Conservation (phyloP, 78 protist species). For the Planoprotostelium fungivorum region DNA sequence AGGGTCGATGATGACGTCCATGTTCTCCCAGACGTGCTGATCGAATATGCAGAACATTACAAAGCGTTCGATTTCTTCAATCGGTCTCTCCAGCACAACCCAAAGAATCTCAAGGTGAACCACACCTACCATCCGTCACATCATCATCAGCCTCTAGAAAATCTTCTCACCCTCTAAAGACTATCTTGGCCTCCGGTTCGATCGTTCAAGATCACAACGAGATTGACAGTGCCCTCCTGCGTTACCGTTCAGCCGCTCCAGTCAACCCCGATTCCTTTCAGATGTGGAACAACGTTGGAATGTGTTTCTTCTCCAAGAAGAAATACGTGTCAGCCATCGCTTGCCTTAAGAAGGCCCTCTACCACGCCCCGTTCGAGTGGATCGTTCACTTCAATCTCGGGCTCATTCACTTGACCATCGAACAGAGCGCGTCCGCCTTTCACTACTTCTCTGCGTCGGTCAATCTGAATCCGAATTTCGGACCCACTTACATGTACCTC, state of each 20-base stretch:
- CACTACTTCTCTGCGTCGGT: constrained; percentile 65
- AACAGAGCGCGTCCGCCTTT: constrained; percentile 80
- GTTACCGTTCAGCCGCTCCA: constrained; percentile 71
- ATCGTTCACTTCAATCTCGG: constrained; percentile 78
- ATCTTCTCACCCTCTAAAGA: not conserved
- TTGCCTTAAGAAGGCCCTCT: constrained; percentile 81
- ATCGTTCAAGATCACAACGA: constrained; percentile 72
- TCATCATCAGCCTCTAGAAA: not conserved
- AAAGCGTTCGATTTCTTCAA: constrained; percentile 77
- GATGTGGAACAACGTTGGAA: constrained; percentile 92
- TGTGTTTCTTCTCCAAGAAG: constrained; percentile 78
- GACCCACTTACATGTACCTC: constrained; percentile 73
- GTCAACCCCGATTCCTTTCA: constrained; percentile 61
- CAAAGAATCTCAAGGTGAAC: constrained; percentile 36
- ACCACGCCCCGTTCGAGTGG: constrained; percentile 86
- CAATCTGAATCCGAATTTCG: constrained; percentile 59
- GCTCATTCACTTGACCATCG: constrained; percentile 54
- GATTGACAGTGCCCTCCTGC: constrained; percentile 78
- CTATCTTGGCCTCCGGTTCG: constrained; percentile 83
- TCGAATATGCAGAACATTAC: constrained; percentile 18
- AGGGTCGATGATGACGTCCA: too few relatives aligned
- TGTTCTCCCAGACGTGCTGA: not conserved
- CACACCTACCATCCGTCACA: not conserved
- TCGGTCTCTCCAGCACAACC: constrained; percentile 70
- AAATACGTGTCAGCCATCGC: constrained; percentile 69